A percentile compares a stretch with the other conserved stretches of the same genome.
These are phyloP conservation scores for Colletotrichum eremochloae DNA, from an alignment of 2,329 filamentous ascomycete genomes.

Conservation along the genomic window DNA sequence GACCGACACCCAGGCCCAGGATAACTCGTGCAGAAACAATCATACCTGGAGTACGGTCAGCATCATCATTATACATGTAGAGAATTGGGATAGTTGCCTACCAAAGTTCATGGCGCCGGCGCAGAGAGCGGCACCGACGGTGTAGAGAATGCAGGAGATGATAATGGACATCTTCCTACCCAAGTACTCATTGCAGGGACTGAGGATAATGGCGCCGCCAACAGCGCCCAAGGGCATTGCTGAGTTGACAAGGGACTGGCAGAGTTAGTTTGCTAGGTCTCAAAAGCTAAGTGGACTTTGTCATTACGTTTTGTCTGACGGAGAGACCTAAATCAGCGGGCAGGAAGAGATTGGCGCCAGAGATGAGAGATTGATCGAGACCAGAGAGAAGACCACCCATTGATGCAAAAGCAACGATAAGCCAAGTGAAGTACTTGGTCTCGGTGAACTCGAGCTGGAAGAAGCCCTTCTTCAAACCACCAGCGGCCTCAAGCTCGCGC, in stretches of 20 bases:
- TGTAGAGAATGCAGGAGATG: conserved; percentile 77
- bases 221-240: conserved; percentile 81
- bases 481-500: conserved; percentile 50
- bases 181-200: conserved; percentile 75
- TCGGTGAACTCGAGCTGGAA: conserved; percentile 72
- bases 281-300: neutral
- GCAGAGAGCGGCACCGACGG: conserved; percentile 76
- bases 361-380: conserved; percentile 80
- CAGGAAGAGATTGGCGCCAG: conserved; percentile 76
- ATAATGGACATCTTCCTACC: conserved; percentile 78
- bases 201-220: conserved; percentile 75
- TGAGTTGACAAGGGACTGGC: conserved; percentile 72
- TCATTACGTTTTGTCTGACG: conserved; percentile 61
- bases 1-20: conserved; percentile 77
- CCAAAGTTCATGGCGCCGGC: conserved; percentile 76
- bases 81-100: conserved; percentile 46
- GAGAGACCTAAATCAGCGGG: conserved; percentile 70
- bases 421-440: conserved; percentile 74
- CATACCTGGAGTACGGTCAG: conserved; percentile 60
- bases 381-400: conserved; percentile 81
- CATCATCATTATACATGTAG: neutral
- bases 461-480: conserved; percentile 51
- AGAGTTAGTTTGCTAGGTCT: neutral
- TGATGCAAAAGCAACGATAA: conserved; percentile 78
- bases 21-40: conserved; percentile 77